phyloP scores from a whole-genome alignment of 805 yeast species.

The Candida michaelii region DNA sequence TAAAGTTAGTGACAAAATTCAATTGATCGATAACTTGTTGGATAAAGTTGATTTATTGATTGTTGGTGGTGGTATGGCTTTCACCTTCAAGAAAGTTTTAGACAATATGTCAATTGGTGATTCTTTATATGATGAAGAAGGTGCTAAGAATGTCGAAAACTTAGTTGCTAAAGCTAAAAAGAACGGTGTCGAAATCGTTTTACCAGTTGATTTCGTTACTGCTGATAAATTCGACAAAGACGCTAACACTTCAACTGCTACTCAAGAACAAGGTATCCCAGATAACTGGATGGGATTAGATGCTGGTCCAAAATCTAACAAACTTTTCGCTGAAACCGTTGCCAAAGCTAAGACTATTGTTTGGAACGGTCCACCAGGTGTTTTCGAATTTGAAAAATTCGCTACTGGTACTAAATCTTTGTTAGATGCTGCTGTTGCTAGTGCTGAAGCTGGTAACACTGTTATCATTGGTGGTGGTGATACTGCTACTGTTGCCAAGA shows the following conservation, averaged over 20 bases:
- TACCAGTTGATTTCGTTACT: constrained; percentile 94
- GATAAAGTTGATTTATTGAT: constrained; percentile 94
- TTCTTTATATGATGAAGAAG: constrained; percentile 90
- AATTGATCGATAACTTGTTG: constrained; percentile 92
- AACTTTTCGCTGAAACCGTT: constrained; percentile 78
- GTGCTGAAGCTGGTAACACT: constrained; percentile 85
- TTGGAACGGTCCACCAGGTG: constrained; percentile 99
- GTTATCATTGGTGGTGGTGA: constrained; percentile 99
- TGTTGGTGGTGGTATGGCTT: constrained; percentile 99
- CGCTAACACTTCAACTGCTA: constrained; percentile 81
- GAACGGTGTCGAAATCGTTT: constrained; percentile 88
- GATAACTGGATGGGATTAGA: constrained; percentile 95
- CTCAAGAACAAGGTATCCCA: constrained; percentile 90
- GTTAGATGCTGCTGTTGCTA: constrained; percentile 83
- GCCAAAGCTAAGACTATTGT: constrained; percentile 95
- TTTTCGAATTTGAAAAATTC: constrained; percentile 93
- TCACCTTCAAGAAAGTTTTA: constrained; percentile 94
- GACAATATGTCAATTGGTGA: constrained; percentile 85
- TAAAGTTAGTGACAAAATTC: constrained; percentile 98
- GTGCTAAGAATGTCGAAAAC: constrained; percentile 91
- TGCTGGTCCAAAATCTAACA: constrained; percentile 85
- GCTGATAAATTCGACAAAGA: constrained; percentile 93
- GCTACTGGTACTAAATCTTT: constrained; percentile 89
- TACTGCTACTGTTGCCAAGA: constrained; percentile 98
- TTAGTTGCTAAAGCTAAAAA: constrained; percentile 95